These are phyloP conservation scores for Flammula alnicola DNA, from an alignment of 1,284 basidiomycete genomes.

Conservation along the genomic window DNA sequence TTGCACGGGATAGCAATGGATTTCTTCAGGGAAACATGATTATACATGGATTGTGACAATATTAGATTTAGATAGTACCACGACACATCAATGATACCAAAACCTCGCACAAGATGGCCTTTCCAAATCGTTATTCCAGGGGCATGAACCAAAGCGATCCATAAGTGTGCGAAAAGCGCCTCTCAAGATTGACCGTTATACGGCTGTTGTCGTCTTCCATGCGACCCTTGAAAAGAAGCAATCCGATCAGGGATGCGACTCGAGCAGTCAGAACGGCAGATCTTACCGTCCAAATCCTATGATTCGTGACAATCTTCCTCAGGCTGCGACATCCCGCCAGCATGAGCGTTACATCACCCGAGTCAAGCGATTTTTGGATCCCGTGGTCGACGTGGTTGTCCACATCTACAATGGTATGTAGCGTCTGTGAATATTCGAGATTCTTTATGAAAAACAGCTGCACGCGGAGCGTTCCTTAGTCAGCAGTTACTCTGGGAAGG, in stretches of 20 bases:
- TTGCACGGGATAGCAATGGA: too few relatives aligned
- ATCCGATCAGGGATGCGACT: constrained; percentile 3
- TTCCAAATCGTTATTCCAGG: constrained; percentile 21
- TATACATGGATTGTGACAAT: too few relatives aligned
- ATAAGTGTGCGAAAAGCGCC: constrained; percentile 22
- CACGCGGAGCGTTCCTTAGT: background rate
- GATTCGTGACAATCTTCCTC: constrained; percentile 54
- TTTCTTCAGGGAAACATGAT: too few relatives aligned
- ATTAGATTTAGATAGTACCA: too few relatives aligned
- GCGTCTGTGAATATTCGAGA: constrained; percentile 41
- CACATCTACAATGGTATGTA: constrained; percentile 55
- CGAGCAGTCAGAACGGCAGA: background rate
- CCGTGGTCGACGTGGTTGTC: constrained; percentile 50
- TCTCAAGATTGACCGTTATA: constrained; percentile 28
- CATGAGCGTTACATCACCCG: constrained; percentile 46
- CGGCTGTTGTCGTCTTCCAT: constrained; percentile 12
- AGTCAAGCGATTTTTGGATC: constrained; percentile 44
- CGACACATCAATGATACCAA: too few relatives aligned
- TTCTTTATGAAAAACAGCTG: constrained; percentile 39
- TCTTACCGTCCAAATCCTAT: constrained; percentile 62
- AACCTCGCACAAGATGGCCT: background rate
- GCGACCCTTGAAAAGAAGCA: constrained; percentile 22
- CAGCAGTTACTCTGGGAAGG: background rate
- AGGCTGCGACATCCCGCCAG: constrained; percentile 47
- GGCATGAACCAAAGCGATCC: constrained; percentile 43